Evolutionary conservation across 768 basidiomycete species (phyloP).

Genomic region (Boletus subparvulus): DNA sequence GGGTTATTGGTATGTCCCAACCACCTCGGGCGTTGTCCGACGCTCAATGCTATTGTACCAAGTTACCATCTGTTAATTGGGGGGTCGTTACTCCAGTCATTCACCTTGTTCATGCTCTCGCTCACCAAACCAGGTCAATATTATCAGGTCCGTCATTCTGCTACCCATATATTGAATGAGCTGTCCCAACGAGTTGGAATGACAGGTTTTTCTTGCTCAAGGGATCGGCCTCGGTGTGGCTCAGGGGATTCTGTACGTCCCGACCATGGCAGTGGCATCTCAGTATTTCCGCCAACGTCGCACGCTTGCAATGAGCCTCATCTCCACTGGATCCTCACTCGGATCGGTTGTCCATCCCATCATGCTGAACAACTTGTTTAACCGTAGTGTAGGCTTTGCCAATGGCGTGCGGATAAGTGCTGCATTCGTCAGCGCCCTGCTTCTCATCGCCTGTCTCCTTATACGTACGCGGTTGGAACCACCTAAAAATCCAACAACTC

Average conservation of each 20-base stretch:
- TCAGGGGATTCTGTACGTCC: slow-evolving; percentile 46
- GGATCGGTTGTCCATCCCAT: slow-evolving; percentile 26
- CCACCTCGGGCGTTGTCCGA: background rate
- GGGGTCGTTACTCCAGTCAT: slow-evolving; percentile 44
- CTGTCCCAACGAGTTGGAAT: background rate
- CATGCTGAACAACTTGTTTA: slow-evolving; percentile 33
- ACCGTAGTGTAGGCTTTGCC: slow-evolving; percentile 36
- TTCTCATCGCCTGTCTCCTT: slow-evolving; percentile 33
- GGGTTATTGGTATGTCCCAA: slow-evolving; percentile 45
- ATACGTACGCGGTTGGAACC: slow-evolving; percentile 43
- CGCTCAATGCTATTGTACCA: background rate
- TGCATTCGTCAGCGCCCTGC: slow-evolving; percentile 37
- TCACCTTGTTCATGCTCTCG: slow-evolving; percentile 46
- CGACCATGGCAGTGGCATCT: slow-evolving; percentile 42
- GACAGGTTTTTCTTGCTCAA: slow-evolving; percentile 48
- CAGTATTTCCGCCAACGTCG: slow-evolving; percentile 46
- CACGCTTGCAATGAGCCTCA: slow-evolving; percentile 45
- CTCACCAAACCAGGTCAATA: slow-evolving; percentile 40
- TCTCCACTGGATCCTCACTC: slow-evolving; percentile 38
- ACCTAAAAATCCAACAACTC: slow-evolving; percentile 12
- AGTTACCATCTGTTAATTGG: slow-evolving; percentile 46
- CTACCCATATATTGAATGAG: background rate
- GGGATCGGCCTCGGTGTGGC: slow-evolving; percentile 49
- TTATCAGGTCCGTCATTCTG: slow-evolving; percentile 38
- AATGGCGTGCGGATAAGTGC: slow-evolving; percentile 51